Conservation (phyloP, 306 rosid genomes). For the Acmispon strigosus region DNA sequence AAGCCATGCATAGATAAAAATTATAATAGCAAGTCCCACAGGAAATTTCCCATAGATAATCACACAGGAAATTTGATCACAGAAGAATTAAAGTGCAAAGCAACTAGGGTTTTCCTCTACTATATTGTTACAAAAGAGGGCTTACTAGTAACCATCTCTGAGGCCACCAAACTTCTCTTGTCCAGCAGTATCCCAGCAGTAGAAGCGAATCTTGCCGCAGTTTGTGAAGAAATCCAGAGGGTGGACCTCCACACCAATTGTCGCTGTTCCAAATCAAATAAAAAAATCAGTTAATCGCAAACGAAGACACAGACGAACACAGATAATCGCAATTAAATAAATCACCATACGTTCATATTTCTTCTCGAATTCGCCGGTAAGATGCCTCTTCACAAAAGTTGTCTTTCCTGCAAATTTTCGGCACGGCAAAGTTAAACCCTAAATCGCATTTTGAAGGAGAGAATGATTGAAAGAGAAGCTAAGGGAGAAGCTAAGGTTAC, state of each 20-base stretch:
- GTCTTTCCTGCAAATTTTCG: slow-evolving; percentile 49
- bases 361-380: slow-evolving; percentile 73
- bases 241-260: slow-evolving; percentile 73
- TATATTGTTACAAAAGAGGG: neutral
- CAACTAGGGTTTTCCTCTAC: neutral
- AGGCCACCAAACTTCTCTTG: slow-evolving; percentile 74
- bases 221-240: slow-evolving; percentile 69
- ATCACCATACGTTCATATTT: slow-evolving; percentile 57
- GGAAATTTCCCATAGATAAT: too few species aligned
- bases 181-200: slow-evolving; percentile 79
- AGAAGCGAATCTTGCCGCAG: slow-evolving; percentile 63
- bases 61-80: neutral
- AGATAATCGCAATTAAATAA: neutral
- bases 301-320: too few species aligned
- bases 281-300: neutral
- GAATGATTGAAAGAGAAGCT: neutral
- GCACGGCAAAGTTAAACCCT: neutral
- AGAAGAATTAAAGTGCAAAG: neutral
- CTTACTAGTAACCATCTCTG: slow-evolving; percentile 67
- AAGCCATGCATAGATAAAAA: neutral
- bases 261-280: slow-evolving; percentile 32
- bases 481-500: slow-evolving; percentile 23
- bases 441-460: neutral
- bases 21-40: too few species aligned
- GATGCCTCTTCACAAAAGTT: slow-evolving; percentile 69